Evolutionary conservation across 495 filamentous ascomycete species (phyloP), one percentile per base, ranked within the genome.

Genomic region (Aspergillus haitiensis): DNA sequence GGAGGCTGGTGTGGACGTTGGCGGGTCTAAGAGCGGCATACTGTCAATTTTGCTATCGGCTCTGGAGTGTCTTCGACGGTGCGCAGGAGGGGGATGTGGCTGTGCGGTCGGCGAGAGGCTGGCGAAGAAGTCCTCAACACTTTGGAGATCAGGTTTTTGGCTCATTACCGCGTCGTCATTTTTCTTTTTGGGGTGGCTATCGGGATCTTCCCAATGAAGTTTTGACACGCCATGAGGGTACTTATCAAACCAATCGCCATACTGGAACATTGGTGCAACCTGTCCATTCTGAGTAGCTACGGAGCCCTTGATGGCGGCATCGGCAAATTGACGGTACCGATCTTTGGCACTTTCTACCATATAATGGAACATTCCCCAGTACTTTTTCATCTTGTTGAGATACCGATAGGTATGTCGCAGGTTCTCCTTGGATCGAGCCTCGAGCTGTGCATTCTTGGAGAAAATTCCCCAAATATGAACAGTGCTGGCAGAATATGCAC

Each of bases 301-400:
- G 32, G 74, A 70, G 33, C 73, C 76, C 52, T 72, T 74, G 54
- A 76, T 74, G 31, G 87, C 83, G 34, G 88, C 88, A 73, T 97
- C 92, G 33, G 91, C 88, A 67, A 91, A 93, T 34, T 88, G 87
- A 51, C 87, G 84, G 71, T 95, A 98, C 57, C 94, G 86, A 58
- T 94, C 90, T 59, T 93, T 93, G 32, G 97, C 81, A 68, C 93
- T 95, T 66, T 97, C 91, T 2, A 89, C 88, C 85, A 97, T 93
- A 72, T 89, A 96, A 68, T 95, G 91, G 70, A 97, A 97, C 86
- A 97, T 92, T 55, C 93, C 94, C 94, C 94, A 98, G 68, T 94
- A 92, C 60, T 88, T 89, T 76, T 95, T 97, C 88, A 97, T 94
- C 71, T 93, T 93, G 61, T 86, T 86, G 27, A 98, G 77, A 61